These are phyloP conservation scores for Diaporthe citri DNA, from an alignment of 2,329 filamentous ascomycete genomes.

Conservation along the genomic window DNA sequence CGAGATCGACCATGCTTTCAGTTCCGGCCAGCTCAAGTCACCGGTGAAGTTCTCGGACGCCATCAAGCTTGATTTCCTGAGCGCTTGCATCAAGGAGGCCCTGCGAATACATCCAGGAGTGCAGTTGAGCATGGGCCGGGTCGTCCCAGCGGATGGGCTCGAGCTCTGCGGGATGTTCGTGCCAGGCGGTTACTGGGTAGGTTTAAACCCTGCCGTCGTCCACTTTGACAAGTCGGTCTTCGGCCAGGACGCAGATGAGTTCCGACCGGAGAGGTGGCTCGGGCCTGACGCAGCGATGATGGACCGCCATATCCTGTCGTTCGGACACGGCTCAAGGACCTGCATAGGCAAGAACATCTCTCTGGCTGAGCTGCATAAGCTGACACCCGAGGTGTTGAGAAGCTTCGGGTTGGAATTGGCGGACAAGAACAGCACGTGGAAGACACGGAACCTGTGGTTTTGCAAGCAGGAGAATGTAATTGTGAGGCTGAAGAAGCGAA, in stretches of 20 bases:
- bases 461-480: slow-evolving; percentile 40
- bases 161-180: slow-evolving; percentile 45
- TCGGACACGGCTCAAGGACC: slow-evolving; percentile 64
- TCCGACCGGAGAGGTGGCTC: slow-evolving; percentile 40
- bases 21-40: slow-evolving; percentile 37
- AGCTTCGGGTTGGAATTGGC: slow-evolving; percentile 40
- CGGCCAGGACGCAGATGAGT: slow-evolving; percentile 40
- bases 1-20: slow-evolving; percentile 38
- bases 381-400: slow-evolving; percentile 42
- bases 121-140: slow-evolving; percentile 55
- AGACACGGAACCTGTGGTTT: slow-evolving; percentile 41
- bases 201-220: slow-evolving; percentile 46
- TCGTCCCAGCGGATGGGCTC: slow-evolving; percentile 52
- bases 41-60: slow-evolving; percentile 40
- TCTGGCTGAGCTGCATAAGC: slow-evolving; percentile 41
- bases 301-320: slow-evolving; percentile 51
- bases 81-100: slow-evolving; percentile 57
- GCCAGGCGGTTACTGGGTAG: slow-evolving; percentile 44
- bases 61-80: slow-evolving; percentile 50
- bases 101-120: slow-evolving; percentile 57
- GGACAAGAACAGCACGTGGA: slow-evolving; percentile 39
- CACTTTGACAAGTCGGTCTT: slow-evolving; percentile 42
- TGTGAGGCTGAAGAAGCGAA: slow-evolving; percentile 12
- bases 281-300: slow-evolving; percentile 38
- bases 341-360: slow-evolving; percentile 56